Evolutionary conservation across 805 yeast species (phyloP), one percentile per base, ranked within the genome.

Genomic region (Pichia phayaonensis): DNA sequence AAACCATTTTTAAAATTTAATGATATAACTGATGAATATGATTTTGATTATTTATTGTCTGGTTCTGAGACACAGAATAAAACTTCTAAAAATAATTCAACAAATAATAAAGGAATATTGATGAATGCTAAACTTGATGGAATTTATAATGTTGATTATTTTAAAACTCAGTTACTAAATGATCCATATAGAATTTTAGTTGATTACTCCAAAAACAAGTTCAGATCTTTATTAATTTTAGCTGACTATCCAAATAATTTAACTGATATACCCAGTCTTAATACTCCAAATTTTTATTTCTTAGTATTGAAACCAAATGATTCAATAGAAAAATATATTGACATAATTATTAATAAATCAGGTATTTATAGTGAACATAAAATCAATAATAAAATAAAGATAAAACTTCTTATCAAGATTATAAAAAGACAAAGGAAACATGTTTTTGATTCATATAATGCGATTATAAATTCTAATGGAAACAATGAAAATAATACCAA

Each of bases 151-250:
- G 63, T 71, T 42, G 47, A 54, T 0, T 71, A 62, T 36, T 80
- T 84, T 56, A 70, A 72, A 45, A 54, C 59, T 11, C 55, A 65
- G 8, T 53, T 84, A 42, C 49, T 70, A n/a, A 54, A 66, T 15
- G 87, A 84, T 62, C 83, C 82, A 50, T 81, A 83, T 60, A 70
- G 90, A 24, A 80, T 84, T 13, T 68, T 83, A 50, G 73, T 81
- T 20, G 90, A 84, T 60, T 84, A 81, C 74, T 61, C 71, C 44
- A 83, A 82, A 59, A 84, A 84, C 69, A 77, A 79, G 63, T 83
- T 82, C 62, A 69, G 92, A 49, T 70, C 86, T 1, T 62, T 77
- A 59, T 75, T 86, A 56, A 72, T 84, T 4, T 63, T 84, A 22
- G 68, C 80, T 4, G 79, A 69, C 24, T 50, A 53, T 10, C 87